Evolutionary conservation across 192 early-diverging fungal species (phyloP), one percentile per base, ranked within the genome.

Genomic region (Umbelopsis sp.): DNA sequence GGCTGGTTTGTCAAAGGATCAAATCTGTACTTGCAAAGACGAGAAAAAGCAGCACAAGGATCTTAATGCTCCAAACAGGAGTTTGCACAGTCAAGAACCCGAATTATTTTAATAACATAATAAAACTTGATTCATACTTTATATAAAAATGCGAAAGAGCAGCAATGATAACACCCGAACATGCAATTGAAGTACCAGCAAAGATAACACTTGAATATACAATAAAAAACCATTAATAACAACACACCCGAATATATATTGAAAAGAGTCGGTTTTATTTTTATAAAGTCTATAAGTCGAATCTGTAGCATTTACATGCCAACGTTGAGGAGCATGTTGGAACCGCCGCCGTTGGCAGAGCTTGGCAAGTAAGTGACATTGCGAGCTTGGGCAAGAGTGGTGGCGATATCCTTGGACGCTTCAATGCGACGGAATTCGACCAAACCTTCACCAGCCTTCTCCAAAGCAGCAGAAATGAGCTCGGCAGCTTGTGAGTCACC

Each of bases 351-450:
- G 23, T 84, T 82, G 44, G 79, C 78, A 18, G 78, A 69, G 21
- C 75, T 82, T 9, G 98, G 98, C 73, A 99, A 86, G 73, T 97
- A 99, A 2, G 95, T 97, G 67, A 98, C 91, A 77, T 92, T 95
- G 69, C 88, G 82, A 23, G 94, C 83, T 33, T 84, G 83, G 27
- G 92, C 83, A 69, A 99, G 84, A 16, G 94, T 97, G 46, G 83
- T 80, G 37, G 98, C 96, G 76, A 99, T 99, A 58, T 98, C 96
- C 84, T 94, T 95, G 67, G 93, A 91, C n/a, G 98, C 94, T 78
- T 99, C 98, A 71, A 99, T 98, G 70, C 97, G 89, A 78, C 98
- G 91, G 77, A 99, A 89, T 83, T 96, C 92, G 74, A 99, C 89
- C 33, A 96, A 82, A 49, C 95, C 98, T 74, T 88, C 88, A 37